phyloP scores from a whole-genome alignment of 2,329 filamentous ascomycete species.

The Aspergillus neotritici region DNA sequence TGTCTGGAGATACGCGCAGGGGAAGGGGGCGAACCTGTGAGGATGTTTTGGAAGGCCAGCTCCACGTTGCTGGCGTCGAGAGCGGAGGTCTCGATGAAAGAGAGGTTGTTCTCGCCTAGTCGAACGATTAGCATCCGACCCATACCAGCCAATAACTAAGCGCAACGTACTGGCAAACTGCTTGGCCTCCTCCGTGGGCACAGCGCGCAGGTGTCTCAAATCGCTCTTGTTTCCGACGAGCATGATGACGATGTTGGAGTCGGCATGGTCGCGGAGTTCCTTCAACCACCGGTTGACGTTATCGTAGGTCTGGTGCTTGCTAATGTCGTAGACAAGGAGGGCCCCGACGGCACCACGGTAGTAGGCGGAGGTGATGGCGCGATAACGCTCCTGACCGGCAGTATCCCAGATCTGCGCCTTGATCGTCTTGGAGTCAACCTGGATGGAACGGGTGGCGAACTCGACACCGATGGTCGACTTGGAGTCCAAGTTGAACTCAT shows the following conservation, averaged over 20 bases:
- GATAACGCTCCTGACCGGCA: constrained; percentile 96
- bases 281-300: constrained; percentile 99
- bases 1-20: background rate
- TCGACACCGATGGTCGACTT: constrained; percentile 99
- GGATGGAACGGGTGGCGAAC: constrained; percentile 96
- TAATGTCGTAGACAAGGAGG: constrained; percentile 97
- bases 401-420: constrained; percentile 99
- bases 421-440: constrained; percentile 99
- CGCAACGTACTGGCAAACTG: constrained; percentile 76
- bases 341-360: constrained; percentile 97
- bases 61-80: constrained; percentile 99
- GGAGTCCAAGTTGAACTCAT: constrained; percentile 99
- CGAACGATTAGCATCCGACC: constrained; percentile 19
- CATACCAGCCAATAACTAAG: background rate
- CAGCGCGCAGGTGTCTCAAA: constrained; percentile 95
- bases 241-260: constrained; percentile 99
- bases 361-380: constrained; percentile 98
- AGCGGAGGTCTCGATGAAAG: constrained; percentile 98
- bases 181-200: constrained; percentile 97
- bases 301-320: constrained; percentile 99
- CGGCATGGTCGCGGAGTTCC: constrained; percentile 94
- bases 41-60: constrained; percentile 97
- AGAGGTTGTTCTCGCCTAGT: constrained; percentile 91
- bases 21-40: constrained; percentile 66
- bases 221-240: constrained; percentile 99